A percentile compares a stretch with the other conserved stretches of the same genome.
phyloP scores from a whole-genome alignment of 1,284 basidiomycete species.

The Farysia itapuensis region DNA sequence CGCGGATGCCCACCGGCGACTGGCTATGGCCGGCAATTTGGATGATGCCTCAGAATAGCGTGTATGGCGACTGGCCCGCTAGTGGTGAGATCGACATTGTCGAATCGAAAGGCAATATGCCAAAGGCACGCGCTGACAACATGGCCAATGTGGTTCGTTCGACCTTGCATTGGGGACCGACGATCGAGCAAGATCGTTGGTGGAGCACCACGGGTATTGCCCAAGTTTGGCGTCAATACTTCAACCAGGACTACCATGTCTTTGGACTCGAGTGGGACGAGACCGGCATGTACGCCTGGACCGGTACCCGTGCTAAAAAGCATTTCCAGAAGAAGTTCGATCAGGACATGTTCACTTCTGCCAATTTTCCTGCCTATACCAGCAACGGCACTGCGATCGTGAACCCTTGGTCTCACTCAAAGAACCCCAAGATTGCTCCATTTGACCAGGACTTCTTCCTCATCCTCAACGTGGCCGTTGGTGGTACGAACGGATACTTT shows the following conservation, averaged over 20 bases:
- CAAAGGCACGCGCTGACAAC: constrained; percentile 69
- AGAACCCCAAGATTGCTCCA: constrained; percentile 67
- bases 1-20: constrained; percentile 71
- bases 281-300: constrained; percentile 68
- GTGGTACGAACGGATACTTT: constrained; percentile 86
- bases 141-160: constrained; percentile 69
- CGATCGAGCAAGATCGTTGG: constrained; percentile 67
- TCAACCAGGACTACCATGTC: constrained; percentile 73
- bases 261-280: constrained; percentile 81
- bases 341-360: constrained; percentile 70
- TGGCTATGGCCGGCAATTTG: constrained; percentile 82
- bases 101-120: constrained; percentile 63
- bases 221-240: constrained; percentile 70
- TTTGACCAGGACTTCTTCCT: constrained; percentile 86
- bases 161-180: constrained; percentile 76
- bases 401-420: constrained; percentile 36
- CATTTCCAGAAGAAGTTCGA: constrained; percentile 69
- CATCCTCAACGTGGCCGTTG: constrained; percentile 76
- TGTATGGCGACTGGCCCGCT: constrained; percentile 81
- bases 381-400: constrained; percentile 73
- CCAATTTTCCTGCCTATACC: constrained; percentile 73
- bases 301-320: constrained; percentile 72
- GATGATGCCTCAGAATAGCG: constrained; percentile 73
- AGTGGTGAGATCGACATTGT: constrained; percentile 77
- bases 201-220: constrained; percentile 72